phyloP scores from a whole-genome alignment of 2,329 filamentous ascomycete genomes.

The Aureobasidium sp. region DNA sequence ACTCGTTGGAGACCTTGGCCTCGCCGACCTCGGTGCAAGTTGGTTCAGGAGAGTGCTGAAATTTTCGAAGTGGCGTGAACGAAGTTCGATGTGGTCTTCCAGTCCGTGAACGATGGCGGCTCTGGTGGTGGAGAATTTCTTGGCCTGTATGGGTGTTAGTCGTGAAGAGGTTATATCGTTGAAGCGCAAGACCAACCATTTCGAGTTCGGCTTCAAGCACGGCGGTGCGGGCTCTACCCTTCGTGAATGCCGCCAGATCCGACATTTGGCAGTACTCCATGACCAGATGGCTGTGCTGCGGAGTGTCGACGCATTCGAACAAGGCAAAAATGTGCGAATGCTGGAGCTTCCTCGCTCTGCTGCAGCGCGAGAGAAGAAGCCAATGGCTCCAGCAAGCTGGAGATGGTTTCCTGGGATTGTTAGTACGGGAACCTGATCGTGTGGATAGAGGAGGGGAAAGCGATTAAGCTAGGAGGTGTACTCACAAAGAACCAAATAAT shows the following conservation, averaged over 20 bases:
- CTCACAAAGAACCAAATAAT: no score
- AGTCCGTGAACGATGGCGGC: background rate
- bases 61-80: background rate
- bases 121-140: background rate
- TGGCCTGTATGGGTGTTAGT: background rate
- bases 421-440: no score
- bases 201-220: background rate
- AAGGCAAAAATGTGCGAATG: no score
- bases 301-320: conserved; percentile 82
- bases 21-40: no score
- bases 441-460: no score
- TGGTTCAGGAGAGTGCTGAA: background rate
- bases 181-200: background rate
- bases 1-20: no score
- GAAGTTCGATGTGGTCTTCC: background rate
- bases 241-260: conserved; percentile 91
- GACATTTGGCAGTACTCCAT: conserved; percentile 99
- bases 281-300: conserved; percentile 84
- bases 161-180: background rate
- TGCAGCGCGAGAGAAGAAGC: no score
- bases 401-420: no score
- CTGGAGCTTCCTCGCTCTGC: no score
- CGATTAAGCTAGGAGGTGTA: no score
- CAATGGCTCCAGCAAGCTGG: no score
- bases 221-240: conserved; percentile 51